Percentiles rank a stretch among this genome's conserved stretches.
phyloP scores from a whole-genome alignment of 164 flowering plant species.

The Sedum album region DNA sequence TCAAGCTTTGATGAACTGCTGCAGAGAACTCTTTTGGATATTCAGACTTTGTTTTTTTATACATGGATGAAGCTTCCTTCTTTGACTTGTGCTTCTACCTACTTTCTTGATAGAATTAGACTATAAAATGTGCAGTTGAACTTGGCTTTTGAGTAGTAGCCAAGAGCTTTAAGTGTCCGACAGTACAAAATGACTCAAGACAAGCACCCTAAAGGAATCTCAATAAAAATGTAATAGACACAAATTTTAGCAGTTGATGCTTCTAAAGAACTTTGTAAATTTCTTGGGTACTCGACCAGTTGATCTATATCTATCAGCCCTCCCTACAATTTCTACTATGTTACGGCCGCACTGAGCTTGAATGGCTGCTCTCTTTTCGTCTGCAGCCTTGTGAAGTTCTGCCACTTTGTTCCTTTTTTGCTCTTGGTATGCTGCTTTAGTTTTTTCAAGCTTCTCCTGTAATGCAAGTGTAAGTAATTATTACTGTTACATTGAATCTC shows the following conservation, averaged over 20 bases:
- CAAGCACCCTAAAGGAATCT: too few relatives aligned
- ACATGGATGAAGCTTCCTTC: too few relatives aligned
- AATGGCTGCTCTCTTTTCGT: background rate
- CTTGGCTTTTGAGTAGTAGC: too few relatives aligned
- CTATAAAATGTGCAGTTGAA: too few relatives aligned
- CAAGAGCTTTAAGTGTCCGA: too few relatives aligned
- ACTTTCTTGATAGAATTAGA: too few relatives aligned
- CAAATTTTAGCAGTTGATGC: conserved; percentile 1
- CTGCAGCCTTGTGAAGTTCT: background rate
- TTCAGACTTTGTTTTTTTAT: too few relatives aligned
- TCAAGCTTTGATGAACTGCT: too few relatives aligned
- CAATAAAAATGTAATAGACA: too few relatives aligned
- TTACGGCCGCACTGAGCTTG: background rate
- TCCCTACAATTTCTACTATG: conserved; percentile 3
- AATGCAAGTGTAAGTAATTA: background rate
- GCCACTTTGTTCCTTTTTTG: conserved; percentile 3
- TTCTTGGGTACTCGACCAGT: background rate
- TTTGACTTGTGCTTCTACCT: too few relatives aligned
- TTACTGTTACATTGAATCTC: background rate
- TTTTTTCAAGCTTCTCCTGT: background rate
- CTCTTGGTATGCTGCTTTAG: background rate
- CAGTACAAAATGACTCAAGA: background rate
- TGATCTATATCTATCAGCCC: background rate
- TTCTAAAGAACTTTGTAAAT: background rate
- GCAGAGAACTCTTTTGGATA: too few relatives aligned